Percentiles rank a stretch among this genome's conserved stretches.
Evolutionary conservation across 2,329 filamentous ascomycete species (phyloP).

Genomic region (Endocalyx cinctus): DNA sequence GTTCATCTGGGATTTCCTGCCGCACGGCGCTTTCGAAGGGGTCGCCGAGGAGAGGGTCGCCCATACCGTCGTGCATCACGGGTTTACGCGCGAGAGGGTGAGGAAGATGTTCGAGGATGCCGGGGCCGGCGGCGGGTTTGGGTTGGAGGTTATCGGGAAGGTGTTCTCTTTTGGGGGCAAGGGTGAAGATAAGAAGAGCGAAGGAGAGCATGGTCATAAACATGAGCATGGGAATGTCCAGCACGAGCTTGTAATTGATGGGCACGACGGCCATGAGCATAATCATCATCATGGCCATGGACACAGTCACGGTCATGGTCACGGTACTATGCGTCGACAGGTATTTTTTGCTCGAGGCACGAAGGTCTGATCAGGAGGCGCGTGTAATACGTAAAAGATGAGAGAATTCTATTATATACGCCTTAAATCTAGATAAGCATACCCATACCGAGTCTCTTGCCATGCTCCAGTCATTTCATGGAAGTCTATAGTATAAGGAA

Average conservation of each 20-base stretch:
- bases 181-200: slow-evolving; percentile 4
- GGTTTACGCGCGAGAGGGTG: slow-evolving; percentile 59
- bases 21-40: slow-evolving; percentile 38
- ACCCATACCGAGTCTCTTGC: too few species aligned
- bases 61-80: slow-evolving; percentile 59
- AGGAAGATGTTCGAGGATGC: slow-evolving; percentile 59
- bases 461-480: too few species aligned
- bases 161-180: slow-evolving; percentile 39
- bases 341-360: slow-evolving; percentile 47
- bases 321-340: slow-evolving; percentile 35
- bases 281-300: too few species aligned
- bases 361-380: slow-evolving; percentile 4
- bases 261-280: too few species aligned
- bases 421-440: not conserved
- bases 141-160: slow-evolving; percentile 48
- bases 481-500: too few species aligned
- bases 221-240: slow-evolving; percentile 21
- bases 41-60: slow-evolving; percentile 13
- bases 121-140: slow-evolving; percentile 54
- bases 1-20: slow-evolving; percentile 63
- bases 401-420: too few species aligned
- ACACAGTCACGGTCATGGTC: too few species aligned
- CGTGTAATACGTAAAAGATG: too few species aligned
- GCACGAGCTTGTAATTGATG: too few species aligned
- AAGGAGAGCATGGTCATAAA: slow-evolving; percentile 9